Percentiles rank a stretch among this genome's conserved stretches.
Evolutionary conservation across 805 yeast species (phyloP).

Genomic region (Sungouiella blattae): DNA sequence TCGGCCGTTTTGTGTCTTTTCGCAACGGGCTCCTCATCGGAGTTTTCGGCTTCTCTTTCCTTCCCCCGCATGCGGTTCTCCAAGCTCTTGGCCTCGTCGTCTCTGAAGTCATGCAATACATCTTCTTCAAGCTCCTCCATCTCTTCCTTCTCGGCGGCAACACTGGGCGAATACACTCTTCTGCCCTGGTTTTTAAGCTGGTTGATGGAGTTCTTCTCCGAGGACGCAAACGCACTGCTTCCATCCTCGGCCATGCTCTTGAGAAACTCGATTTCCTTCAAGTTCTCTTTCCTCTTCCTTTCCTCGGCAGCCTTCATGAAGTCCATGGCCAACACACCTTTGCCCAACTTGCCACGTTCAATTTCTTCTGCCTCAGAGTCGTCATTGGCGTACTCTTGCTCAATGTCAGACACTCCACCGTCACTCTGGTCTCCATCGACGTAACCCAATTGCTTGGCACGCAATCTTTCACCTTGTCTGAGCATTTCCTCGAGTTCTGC

Average conservation of each 20-base stretch:
- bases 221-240: constrained; percentile 31
- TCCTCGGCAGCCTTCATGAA: constrained; percentile 91
- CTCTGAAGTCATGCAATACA: constrained; percentile 39
- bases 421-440: constrained; percentile 56
- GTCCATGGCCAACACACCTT: constrained; percentile 91
- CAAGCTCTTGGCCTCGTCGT: constrained; percentile 49
- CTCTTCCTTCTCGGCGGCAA: constrained; percentile 36
- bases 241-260: constrained; percentile 39
- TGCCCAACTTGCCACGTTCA: constrained; percentile 51
- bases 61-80: constrained; percentile 26
- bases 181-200: constrained; percentile 68
- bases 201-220: constrained; percentile 43
- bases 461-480: constrained; percentile 76
- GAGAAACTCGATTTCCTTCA: constrained; percentile 48
- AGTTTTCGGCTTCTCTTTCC: constrained; percentile 5
- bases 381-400: constrained; percentile 33
- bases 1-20: constrained; percentile 13
- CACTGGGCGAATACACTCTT: constrained; percentile 70
- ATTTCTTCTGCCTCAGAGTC: constrained; percentile 34
- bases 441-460: constrained; percentile 66
- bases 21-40: constrained; percentile 20
- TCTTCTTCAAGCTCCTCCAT: constrained; percentile 24
- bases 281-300: constrained; percentile 57
- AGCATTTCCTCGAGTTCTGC: constrained; percentile 94
- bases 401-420: constrained; percentile 47